A percentile compares a stretch with the other conserved stretches of the same genome.
Conservation (phyloP, 164 flowering plant genomes). For the Vitis amurensis region DNA sequence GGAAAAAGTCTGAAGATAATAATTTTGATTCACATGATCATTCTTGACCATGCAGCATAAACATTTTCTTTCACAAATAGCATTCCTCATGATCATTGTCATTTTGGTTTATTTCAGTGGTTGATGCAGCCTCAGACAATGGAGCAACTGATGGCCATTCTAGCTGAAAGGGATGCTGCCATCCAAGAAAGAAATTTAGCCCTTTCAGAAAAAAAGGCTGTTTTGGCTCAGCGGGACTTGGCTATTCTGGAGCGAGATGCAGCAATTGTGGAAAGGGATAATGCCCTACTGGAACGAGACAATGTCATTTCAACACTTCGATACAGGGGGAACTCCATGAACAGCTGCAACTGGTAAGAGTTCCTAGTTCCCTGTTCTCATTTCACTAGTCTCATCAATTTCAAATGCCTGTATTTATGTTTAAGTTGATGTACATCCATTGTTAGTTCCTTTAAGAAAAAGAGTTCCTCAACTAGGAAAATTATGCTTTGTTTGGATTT, state of each 20-base stretch:
- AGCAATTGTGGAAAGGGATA: conserved; percentile 38
- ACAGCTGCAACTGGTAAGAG: background rate
- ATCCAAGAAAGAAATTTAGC: conserved; percentile 41
- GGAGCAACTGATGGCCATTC: conserved; percentile 30
- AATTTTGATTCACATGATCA: too few relatives aligned
- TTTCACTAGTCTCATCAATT: too few relatives aligned
- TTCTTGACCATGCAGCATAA: too few relatives aligned
- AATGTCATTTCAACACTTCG: conserved; percentile 29
- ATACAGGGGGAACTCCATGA: conserved; percentile 16
- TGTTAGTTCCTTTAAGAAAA: too few relatives aligned
- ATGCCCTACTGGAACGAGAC: conserved; percentile 39
- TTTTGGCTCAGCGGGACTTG: conserved; percentile 41
- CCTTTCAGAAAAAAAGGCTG: conserved; percentile 34
- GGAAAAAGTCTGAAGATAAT: too few relatives aligned
- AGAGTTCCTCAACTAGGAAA: too few relatives aligned
- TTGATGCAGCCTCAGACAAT: conserved; percentile 16
- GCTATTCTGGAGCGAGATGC: conserved; percentile 41
- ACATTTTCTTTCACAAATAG: too few relatives aligned
- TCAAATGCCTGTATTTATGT: too few relatives aligned
- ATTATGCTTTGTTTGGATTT: too few relatives aligned
- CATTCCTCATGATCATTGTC: background rate
- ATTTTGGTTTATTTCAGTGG: background rate
- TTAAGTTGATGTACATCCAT: too few relatives aligned
- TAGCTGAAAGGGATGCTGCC: conserved; percentile 51
- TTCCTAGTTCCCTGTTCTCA: too few relatives aligned